These are phyloP conservation scores for Citrus australasica DNA, from an alignment of 345 rosid genomes.

Conservation along the genomic window DNA sequence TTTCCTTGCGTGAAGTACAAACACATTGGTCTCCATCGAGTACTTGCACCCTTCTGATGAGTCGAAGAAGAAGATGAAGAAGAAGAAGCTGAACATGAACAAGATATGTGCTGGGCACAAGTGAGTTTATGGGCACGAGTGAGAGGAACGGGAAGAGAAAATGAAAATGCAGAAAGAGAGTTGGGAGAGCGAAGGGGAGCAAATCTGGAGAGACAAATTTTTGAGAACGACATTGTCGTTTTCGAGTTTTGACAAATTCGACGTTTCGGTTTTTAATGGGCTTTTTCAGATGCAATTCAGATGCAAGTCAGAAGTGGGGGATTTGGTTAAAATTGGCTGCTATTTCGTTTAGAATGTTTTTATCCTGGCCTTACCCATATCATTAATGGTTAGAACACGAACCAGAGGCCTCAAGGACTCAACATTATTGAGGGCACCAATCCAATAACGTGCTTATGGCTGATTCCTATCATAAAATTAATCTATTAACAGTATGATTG, in stretches of 20 bases:
- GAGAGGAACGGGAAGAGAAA: conserved; percentile 7
- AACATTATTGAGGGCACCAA: too few relatives aligned
- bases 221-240: conserved; percentile 13
- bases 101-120: conserved; percentile 6
- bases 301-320: too few relatives aligned
- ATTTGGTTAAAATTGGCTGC: background rate
- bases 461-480: too few relatives aligned
- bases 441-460: too few relatives aligned
- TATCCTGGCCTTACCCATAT: too few relatives aligned
- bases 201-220: conserved; percentile 10
- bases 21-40: conserved; percentile 76
- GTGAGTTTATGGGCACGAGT: conserved; percentile 18
- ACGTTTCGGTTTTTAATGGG: background rate
- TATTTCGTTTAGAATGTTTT: background rate
- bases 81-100: background rate
- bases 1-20: conserved; percentile 82
- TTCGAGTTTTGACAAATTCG: background rate
- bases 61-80: conserved; percentile 14
- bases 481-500: too few relatives aligned
- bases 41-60: background rate
- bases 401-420: too few relatives aligned
- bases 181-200: conserved; percentile 4
- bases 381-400: too few relatives aligned
- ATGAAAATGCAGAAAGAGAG: background rate
- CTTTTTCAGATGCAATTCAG: too few relatives aligned